Evolutionary conservation across 805 yeast genomes (phyloP).

Genomic region (Deakozyma indianensis): DNA sequence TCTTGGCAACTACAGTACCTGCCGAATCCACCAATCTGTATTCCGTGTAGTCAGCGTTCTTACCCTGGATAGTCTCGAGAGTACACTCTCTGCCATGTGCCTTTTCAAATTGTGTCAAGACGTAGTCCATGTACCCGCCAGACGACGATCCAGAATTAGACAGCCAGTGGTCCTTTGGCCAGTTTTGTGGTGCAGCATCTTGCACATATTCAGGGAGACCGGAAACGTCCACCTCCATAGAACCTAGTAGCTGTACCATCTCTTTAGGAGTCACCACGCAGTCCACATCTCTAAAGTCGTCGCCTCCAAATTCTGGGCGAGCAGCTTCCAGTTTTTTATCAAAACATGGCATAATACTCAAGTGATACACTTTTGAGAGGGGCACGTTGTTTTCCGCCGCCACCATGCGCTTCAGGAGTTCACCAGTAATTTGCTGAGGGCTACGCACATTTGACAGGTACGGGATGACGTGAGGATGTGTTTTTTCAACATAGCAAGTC

Average conservation of each 20-base stretch:
- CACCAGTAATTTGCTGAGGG: constrained; percentile 89
- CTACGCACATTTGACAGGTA: constrained; percentile 62
- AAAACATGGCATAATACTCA: constrained; percentile 91
- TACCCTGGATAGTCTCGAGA: constrained; percentile 36
- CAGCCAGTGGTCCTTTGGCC: constrained; percentile 63
- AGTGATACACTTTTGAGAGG: constrained; percentile 45
- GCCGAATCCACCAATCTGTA: constrained; percentile 32
- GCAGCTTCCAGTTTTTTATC: constrained; percentile 94
- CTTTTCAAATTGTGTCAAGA: constrained; percentile 27
- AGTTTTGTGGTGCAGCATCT: constrained; percentile 34
- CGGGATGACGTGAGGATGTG: constrained; percentile 74
- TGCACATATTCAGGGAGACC: constrained; percentile 4
- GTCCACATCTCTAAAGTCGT: constrained; percentile 53
- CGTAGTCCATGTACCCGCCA: constrained; percentile 78
- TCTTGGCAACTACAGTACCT: constrained; percentile 32
- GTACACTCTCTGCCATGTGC: constrained; percentile 14
- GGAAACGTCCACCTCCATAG: constrained; percentile 24
- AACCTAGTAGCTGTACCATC: constrained; percentile 54
- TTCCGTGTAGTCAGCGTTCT: constrained; percentile 67
- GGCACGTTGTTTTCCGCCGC: constrained; percentile 21
- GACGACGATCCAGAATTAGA: constrained; percentile 69
- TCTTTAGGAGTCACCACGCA: constrained; percentile 91
- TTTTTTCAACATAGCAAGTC: constrained; percentile 90
- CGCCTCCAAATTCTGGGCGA: constrained; percentile 44
- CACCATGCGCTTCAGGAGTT: constrained; percentile 43